phyloP scores from a whole-genome alignment of 768 basidiomycete genomes.

The Macrolepiota dolichaula region DNA sequence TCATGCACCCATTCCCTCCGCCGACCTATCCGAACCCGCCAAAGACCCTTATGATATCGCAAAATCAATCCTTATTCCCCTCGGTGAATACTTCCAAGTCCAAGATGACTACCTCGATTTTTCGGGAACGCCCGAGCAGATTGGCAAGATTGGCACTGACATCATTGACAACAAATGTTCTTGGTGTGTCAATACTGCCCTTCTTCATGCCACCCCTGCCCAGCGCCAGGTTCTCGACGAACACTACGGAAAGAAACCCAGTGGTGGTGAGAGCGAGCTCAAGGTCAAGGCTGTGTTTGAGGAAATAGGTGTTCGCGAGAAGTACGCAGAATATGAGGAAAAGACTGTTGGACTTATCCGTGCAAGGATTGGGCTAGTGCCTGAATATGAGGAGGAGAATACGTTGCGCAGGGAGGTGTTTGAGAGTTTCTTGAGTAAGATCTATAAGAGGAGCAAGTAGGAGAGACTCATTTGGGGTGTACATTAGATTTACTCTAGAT shows the following conservation, averaged over 20 bases:
- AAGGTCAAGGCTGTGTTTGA: conserved; percentile 62
- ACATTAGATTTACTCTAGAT: background rate
- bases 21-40: conserved; percentile 12
- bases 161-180: conserved; percentile 99
- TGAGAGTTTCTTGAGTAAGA: conserved; percentile 84
- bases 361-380: conserved; percentile 67
- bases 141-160: conserved; percentile 97
- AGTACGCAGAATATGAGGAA: conserved; percentile 81
- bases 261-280: conserved; percentile 45
- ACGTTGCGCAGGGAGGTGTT: conserved; percentile 69
- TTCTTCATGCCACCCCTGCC: conserved; percentile 48
- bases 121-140: conserved; percentile 82
- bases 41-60: conserved; percentile 59
- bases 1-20: conserved; percentile 31
- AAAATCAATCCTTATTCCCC: conserved; percentile 77
- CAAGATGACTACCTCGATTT: conserved; percentile 98
- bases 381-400: conserved; percentile 48
- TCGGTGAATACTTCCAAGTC: conserved; percentile 98
- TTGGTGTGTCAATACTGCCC: conserved; percentile 91
- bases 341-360: conserved; percentile 63
- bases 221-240: conserved; percentile 59
- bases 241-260: conserved; percentile 49
- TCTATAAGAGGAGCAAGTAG: conserved; percentile 63
- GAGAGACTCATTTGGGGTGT: background rate
- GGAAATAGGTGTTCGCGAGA: conserved; percentile 59